phyloP scores from a whole-genome alignment of 164 flowering plant species.

The Euptelea pleiosperma region DNA sequence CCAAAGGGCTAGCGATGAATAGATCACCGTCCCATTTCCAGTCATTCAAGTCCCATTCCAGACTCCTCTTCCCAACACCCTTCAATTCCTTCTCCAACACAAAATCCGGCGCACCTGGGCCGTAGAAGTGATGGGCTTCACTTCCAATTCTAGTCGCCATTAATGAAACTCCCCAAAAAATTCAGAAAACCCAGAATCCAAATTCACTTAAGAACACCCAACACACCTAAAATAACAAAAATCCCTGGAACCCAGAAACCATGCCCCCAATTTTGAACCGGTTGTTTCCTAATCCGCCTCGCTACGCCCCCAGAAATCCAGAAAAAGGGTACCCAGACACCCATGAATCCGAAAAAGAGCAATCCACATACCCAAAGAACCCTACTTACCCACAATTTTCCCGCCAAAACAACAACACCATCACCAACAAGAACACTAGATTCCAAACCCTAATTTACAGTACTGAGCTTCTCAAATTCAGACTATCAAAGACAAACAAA shows the following conservation, averaged over 20 bases:
- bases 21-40: conserved; percentile 98
- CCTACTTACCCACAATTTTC: too few relatives aligned
- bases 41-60: conserved; percentile 82
- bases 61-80: conserved; percentile 45
- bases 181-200: conserved; percentile 3
- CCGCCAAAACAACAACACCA: too few relatives aligned
- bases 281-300: conserved; percentile 30
- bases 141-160: conserved; percentile 66
- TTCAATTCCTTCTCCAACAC: conserved; percentile 28
- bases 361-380: too few relatives aligned
- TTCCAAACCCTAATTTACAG: not conserved
- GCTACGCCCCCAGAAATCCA: too few relatives aligned
- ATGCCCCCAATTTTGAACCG: not conserved
- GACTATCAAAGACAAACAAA: not conserved
- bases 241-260: not conserved
- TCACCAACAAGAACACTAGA: conserved; percentile 22
- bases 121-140: conserved; percentile 40
- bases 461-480: not conserved
- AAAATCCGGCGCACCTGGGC: conserved; percentile 26
- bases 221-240: not conserved
- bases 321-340: too few relatives aligned
- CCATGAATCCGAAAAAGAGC: too few relatives aligned
- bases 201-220: conserved; percentile 11
- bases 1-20: conserved; percentile 54
- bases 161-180: conserved; percentile 3